Evolutionary conservation across 2,329 filamentous ascomycete genomes (phyloP).

Genomic region (Hymenoscyphus occultus): DNA sequence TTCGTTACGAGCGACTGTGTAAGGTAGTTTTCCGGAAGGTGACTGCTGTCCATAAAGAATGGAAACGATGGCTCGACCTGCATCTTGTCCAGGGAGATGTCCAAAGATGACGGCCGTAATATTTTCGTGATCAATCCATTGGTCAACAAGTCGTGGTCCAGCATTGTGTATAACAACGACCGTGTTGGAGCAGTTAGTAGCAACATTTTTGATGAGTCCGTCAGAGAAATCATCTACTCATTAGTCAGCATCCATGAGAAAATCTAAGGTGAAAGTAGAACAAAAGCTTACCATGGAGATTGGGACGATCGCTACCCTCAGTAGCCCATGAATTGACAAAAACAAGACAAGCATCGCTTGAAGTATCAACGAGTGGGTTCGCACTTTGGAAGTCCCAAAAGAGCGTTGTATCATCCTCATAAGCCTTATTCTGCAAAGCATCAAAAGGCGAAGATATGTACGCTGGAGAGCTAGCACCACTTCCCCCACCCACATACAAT

Average conservation of each 20-base stretch:
- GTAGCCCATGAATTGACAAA: conserved; percentile 84
- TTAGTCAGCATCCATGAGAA: no score
- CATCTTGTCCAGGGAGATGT: conserved; percentile 79
- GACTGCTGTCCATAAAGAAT: conserved; percentile 41
- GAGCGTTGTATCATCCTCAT: conserved; percentile 7
- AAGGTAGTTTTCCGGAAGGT: conserved; percentile 76
- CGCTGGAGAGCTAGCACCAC: conserved; percentile 56
- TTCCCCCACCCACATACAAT: conserved; percentile 47
- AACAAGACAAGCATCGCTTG: conserved; percentile 64
- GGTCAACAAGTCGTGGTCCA: conserved; percentile 53
- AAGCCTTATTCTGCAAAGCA: conserved; percentile 11
- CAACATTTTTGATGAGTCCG: conserved; percentile 44
- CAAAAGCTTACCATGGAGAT: conserved; percentile 44
- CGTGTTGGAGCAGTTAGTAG: conserved; percentile 40
- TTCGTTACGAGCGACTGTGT: conserved; percentile 66
- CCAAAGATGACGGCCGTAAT: conserved; percentile 75
- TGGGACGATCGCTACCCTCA: conserved; percentile 72
- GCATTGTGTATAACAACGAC: conserved; percentile 64
- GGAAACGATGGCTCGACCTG: conserved; percentile 69
- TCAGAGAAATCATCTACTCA: conserved; percentile 17
- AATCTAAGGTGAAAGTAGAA: no score
- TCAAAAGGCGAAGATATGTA: conserved; percentile 24
- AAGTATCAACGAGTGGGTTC: conserved; percentile 58
- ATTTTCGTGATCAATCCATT: conserved; percentile 68
- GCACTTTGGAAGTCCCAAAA: conserved; percentile 11